Percentiles rank a stretch among this genome's conserved stretches.
Conservation (phyloP, 495 filamentous ascomycete species). For the Xylaria acuta region DNA sequence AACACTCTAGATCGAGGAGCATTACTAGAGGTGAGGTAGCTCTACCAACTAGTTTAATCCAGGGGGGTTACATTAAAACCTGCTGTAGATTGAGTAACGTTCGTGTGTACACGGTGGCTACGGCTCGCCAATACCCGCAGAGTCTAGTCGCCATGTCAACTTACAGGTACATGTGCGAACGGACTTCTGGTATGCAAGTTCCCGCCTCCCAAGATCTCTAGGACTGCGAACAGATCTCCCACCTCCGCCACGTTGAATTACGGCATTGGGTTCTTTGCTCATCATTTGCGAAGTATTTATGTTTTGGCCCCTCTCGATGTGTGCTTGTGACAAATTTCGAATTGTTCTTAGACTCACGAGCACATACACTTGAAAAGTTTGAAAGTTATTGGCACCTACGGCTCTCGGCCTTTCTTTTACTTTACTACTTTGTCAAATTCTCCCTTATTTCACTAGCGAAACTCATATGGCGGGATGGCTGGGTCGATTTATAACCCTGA, state of each 20-base stretch:
- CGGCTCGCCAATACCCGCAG: not conserved
- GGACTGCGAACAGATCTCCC: not conserved
- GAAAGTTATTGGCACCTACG: not conserved
- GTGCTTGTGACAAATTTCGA: not conserved
- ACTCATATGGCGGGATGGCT: not conserved
- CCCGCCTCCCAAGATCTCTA: conserved; percentile 8
- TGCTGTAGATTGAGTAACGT: not conserved
- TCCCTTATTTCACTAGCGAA: not conserved
- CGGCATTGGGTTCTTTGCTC: not conserved
- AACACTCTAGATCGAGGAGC: not conserved
- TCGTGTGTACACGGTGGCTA: not conserved
- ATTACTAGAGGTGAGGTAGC: not conserved
- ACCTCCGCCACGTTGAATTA: not conserved
- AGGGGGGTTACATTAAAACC: no score
- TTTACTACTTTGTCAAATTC: not conserved
- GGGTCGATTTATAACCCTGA: conserved; percentile 5
- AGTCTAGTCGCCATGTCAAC: not conserved
- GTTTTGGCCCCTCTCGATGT: not conserved
- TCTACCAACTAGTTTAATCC: not conserved
- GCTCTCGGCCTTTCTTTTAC: not conserved
- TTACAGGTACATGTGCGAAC: not conserved
- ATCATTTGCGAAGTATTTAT: not conserved
- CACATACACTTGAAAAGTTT: not conserved
- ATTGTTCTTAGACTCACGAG: not conserved
- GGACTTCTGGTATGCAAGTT: conserved; percentile 10